Evolutionary conservation across 345 rosid genomes (phyloP), one percentile per base, ranked within the genome.

Genomic region (Linum tenue): DNA sequence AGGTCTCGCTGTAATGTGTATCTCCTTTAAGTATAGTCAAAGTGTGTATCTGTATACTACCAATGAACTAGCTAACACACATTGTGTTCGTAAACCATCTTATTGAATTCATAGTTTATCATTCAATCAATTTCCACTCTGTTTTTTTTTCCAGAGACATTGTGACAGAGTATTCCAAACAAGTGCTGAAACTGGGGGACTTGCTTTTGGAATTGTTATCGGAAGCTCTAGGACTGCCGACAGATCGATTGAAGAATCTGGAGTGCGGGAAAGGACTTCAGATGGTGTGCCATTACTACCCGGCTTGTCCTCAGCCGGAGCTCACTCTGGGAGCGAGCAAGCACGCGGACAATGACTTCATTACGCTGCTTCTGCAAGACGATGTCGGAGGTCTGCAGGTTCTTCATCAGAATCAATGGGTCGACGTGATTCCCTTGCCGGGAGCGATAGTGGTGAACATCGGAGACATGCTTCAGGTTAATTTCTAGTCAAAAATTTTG

Each of bases 401-500:
- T 22, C 31, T 22, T 22, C 31, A 22, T 22, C 31, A 22, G 31
- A 22, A 22, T 22, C 56, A 51, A 0, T 51, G 56, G 56, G 9
- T 51, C 56, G n/a, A 51, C 56, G 56, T 51, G n/a, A 16, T 9
- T 16, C 56, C 56, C 10, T 9, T 51, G 14, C n/a, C 56, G 14
- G 56, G 56, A 51, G 56, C 14, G 56, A 51, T 51, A 51, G 56
- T 51, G n/a, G 56, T 51, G n/a, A 51, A 51, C n/a, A 51, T 51
- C 56, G 56, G 56, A 51, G n/a, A 51, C 56, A 9, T 51, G 6
- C 56, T 51, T 16, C 56, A 51, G 56, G 56, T 51, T 22, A 22
- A 22, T 22, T 22, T 22, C 31, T 22, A 22, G 31, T 22, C 31
- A 22, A 22, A 22, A 22, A 22, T 22, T 22, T 22, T 22, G 31